These are phyloP conservation scores for Myxozyma kluyveri DNA, from an alignment of 805 yeast species.

Conservation along the genomic window DNA sequence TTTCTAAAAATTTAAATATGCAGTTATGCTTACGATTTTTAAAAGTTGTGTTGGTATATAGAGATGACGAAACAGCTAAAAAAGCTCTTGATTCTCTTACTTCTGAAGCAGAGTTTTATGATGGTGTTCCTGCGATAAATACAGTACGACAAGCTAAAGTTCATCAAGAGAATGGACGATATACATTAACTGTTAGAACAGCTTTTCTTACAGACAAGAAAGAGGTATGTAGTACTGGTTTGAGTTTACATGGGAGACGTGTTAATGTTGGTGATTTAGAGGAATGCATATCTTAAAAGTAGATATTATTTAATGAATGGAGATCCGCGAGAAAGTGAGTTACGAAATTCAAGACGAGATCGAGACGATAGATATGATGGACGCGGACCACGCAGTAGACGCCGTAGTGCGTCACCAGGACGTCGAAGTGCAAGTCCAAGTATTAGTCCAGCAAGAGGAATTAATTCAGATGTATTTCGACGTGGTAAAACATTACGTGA, in stretches of 20 bases:
- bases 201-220: slow-evolving; percentile 21
- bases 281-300: slow-evolving; percentile 54
- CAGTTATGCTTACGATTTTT: not conserved
- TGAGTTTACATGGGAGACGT: not conserved
- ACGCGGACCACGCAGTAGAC: slow-evolving; percentile 4
- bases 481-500: not conserved
- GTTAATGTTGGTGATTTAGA: too few relatives aligned
- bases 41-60: slow-evolving; percentile 48
- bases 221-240: slow-evolving; percentile 13
- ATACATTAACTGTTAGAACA: slow-evolving; percentile 11
- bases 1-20: not conserved
- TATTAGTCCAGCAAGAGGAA: not conserved
- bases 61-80: slow-evolving; percentile 31
- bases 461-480: not conserved
- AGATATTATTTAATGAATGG: slow-evolving; percentile 63
- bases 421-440: not conserved
- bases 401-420: slow-evolving; percentile 19
- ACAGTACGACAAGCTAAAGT: slow-evolving; percentile 35
- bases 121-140: slow-evolving; percentile 21
- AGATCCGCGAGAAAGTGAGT: slow-evolving; percentile 49
- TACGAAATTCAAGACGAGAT: slow-evolving; percentile 1
- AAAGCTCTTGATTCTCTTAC: slow-evolving; percentile 30
- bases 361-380: slow-evolving; percentile 3
- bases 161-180: slow-evolving; percentile 34
- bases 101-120: slow-evolving; percentile 31